Conservation (phyloP, 345 rosid species). For the Hirschfeldia incana region DNA sequence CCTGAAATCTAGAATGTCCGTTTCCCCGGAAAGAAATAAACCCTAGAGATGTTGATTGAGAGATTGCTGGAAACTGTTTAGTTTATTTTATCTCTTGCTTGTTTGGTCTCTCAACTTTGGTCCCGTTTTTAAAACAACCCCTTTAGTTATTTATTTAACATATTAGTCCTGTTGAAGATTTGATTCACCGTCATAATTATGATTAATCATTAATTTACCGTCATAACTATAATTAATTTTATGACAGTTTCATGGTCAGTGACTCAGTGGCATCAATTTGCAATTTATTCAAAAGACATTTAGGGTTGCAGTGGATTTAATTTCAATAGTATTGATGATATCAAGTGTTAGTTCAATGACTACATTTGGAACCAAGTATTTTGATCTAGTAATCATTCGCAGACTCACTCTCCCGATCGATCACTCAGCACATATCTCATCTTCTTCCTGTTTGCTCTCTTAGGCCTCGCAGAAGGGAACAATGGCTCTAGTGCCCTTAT, state of each 20-base stretch:
- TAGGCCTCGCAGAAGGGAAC: conserved; percentile 51
- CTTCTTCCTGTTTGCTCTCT: conserved; percentile 52
- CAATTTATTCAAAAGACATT: background rate
- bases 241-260: background rate
- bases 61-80: conserved; percentile 12
- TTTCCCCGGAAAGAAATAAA: background rate
- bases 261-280: background rate
- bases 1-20: conserved; percentile 32
- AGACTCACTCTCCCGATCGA: conserved; percentile 65
- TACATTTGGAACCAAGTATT: background rate
- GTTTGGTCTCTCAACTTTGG: conserved; percentile 1
- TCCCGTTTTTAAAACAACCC: background rate
- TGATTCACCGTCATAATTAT: no score
- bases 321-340: background rate
- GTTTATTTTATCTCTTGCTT: background rate
- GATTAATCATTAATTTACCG: no score
- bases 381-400: conserved; percentile 33
- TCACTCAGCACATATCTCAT: conserved; percentile 67
- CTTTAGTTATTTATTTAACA: background rate
- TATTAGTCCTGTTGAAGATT: no score
- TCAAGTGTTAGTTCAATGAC: background rate
- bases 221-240: background rate
- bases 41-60: background rate
- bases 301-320: background rate
- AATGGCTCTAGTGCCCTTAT: no score